A percentile compares a stretch with the other conserved stretches of the same genome.
Conservation (phyloP, 345 rosid species). For the Chamaenerion angustifolium region DNA sequence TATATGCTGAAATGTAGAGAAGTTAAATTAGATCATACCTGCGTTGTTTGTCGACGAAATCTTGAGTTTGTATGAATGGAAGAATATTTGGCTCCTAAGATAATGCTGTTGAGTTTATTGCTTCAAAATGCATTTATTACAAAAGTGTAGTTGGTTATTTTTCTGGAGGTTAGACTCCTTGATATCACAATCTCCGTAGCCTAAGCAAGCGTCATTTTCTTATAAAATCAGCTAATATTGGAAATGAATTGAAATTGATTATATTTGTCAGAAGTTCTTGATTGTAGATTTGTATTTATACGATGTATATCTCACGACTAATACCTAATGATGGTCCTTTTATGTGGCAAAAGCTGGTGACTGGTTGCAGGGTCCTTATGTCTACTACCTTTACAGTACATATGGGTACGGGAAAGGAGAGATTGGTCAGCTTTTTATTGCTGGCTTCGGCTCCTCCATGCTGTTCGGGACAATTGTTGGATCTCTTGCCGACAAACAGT, state of each 20-base stretch:
- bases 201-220: no score
- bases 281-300: not conserved
- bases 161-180: no score
- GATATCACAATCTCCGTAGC: no score
- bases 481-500: conserved; percentile 94
- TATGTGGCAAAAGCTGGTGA: conserved; percentile 64
- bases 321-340: conserved; percentile 2
- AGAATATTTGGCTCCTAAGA: no score
- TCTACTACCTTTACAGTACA: conserved; percentile 68
- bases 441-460: conserved; percentile 99
- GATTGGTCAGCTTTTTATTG: conserved; percentile 89
- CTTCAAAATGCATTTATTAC: no score
- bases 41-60: no score
- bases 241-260: not conserved
- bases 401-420: conserved; percentile 85
- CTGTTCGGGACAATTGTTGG: conserved; percentile 95
- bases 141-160: no score
- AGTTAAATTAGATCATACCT: no score
- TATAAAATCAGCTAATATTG: no score
- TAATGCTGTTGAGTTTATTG: no score
- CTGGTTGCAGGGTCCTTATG: conserved; percentile 98
- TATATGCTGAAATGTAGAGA: no score
- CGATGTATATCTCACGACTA: conserved; percentile 12
- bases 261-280: not conserved
- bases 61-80: no score